Evolutionary conservation across 1,139 yeast species (phyloP), one percentile per base, ranked within the genome.

Genomic region (Spencermartinsiella ligniputridi): DNA sequence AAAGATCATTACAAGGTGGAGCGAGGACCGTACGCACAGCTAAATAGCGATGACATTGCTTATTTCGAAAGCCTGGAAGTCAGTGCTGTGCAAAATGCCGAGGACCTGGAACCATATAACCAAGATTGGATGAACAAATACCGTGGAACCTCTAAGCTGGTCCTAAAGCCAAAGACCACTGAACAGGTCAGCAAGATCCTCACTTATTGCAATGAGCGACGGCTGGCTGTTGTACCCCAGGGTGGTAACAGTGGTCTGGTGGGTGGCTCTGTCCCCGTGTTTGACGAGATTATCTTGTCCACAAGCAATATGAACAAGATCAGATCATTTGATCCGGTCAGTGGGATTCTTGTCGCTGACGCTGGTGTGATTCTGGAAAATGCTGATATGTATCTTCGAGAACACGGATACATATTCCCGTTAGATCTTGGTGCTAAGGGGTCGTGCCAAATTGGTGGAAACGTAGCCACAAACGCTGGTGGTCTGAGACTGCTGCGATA

Each of bases 81-180:
- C 48, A 27, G 32, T n/a, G n/a, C 32, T 11, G 64, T 70, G 44
- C 75, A 60, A 53, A 81, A 69, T 43, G 74, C 77, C 3, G 83
- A 79, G 41, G 95, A 86, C 57, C 70, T 90, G 41, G 75, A 77
- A 29, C 78, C 77, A 50, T 88, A 69, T 71, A 92, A 92, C 60
- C 94, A 86, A 62, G 98, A 92, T 64, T 88, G 96, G 94, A 92
- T 90, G 97, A 76, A 89, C 62, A 92, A 92, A 67, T 92, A 90
- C 67, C 75, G 80, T 49, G 98, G 98, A 16, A 88, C 86, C 61
- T 83, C 96, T 1, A 72, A 77, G 57, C 66, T 92, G 40, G 90
- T 89, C 2, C 72, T 92, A 54, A 88, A 85, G 61, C 98, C 98
- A 32, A 84, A 83, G 58, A 77, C 86, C 15, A 79, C 89, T 2